Evolutionary conservation across 2,329 filamentous ascomycete genomes (phyloP), one percentile per base, ranked within the genome.

Genomic region (Akanthomyces dipterigenus): DNA sequence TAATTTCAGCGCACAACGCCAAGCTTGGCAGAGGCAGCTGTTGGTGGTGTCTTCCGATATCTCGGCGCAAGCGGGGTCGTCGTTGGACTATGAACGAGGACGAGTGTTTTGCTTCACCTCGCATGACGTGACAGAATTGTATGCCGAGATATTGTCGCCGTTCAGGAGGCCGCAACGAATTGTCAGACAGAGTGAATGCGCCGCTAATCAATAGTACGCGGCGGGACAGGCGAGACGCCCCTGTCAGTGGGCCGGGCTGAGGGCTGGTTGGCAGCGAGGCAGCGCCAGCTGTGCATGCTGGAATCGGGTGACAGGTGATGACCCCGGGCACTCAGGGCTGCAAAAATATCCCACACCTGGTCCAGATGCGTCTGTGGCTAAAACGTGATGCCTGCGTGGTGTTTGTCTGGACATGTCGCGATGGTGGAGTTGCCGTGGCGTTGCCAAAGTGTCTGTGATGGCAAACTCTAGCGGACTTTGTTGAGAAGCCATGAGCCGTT

Each of bases 401-500:
- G 45, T 59, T 51, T 59, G 56, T 50, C 56, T 59, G 56, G 56
- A 42, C 56, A 51, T 59, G 56, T 51, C n/a, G 46, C 36, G 56
- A 40, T 51, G 56, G 56, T 59, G 56, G 56, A 59, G 56, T 51
- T 59, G 34, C 14, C 22, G 56, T 59, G 56, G 56, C 56, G 56
- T 51, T 43, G 31, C 36, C 42, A 43, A 31, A 51, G 45, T 59
- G 31, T 24, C 26, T 22, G 54, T 45, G 54, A 56, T 16, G 54
- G 40, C 45, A 58, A 59, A 59, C 56, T 45, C 38, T 51, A 40
- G 54, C 54, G 55, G 56, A 42, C 36, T 59, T 51, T 40, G 24
- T 18, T 12, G 26, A 50, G 48, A 28, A 24, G 40, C 6, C 40
- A 36, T 8, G 40, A 36, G 12, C 38, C 26, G 48, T 40, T 43